Evolutionary conservation across 2,329 filamentous ascomycete genomes (phyloP).

Genomic region (Drechmeria coniospora): DNA sequence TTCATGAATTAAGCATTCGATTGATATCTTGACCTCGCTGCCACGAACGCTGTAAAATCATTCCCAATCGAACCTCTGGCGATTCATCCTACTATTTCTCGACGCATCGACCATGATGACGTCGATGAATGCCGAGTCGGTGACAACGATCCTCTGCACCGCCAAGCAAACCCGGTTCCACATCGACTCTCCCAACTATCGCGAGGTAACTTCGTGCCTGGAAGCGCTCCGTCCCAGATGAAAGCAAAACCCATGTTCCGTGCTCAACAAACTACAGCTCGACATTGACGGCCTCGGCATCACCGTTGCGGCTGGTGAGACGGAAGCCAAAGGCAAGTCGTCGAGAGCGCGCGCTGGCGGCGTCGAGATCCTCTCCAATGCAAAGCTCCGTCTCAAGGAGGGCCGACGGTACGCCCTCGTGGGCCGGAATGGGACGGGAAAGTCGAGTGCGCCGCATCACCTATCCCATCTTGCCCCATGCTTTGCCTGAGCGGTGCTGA

Average conservation of each 20-base stretch:
- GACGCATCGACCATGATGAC: constrained; percentile 19
- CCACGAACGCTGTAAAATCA: too few species aligned
- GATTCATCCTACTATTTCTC: too few species aligned
- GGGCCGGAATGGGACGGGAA: constrained; percentile 69
- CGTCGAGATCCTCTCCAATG: constrained; percentile 55
- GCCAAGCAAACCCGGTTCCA: constrained; percentile 55
- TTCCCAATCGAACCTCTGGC: too few species aligned
- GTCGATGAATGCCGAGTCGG: constrained; percentile 33
- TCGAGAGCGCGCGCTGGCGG: constrained; percentile 27
- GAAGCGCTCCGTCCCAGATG: not conserved
- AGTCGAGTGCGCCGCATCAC: constrained; percentile 45
- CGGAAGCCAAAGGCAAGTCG: constrained; percentile 32
- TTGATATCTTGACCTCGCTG: too few species aligned
- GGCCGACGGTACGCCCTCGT: constrained; percentile 63
- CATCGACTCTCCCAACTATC: constrained; percentile 37
- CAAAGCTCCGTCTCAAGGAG: constrained; percentile 55
- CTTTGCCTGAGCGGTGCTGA: not conserved
- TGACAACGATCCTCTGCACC: constrained; percentile 41
- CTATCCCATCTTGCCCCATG: too few species aligned
- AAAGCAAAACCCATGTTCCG: not conserved
- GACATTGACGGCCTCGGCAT: constrained; percentile 62
- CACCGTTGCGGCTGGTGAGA: constrained; percentile 35
- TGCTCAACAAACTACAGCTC: constrained; percentile 26
- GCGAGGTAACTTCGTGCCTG: constrained; percentile 29
- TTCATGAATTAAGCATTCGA: too few species aligned